Evolutionary conservation across 345 rosid species (phyloP).

Genomic region (Atalantia buxifolia): DNA sequence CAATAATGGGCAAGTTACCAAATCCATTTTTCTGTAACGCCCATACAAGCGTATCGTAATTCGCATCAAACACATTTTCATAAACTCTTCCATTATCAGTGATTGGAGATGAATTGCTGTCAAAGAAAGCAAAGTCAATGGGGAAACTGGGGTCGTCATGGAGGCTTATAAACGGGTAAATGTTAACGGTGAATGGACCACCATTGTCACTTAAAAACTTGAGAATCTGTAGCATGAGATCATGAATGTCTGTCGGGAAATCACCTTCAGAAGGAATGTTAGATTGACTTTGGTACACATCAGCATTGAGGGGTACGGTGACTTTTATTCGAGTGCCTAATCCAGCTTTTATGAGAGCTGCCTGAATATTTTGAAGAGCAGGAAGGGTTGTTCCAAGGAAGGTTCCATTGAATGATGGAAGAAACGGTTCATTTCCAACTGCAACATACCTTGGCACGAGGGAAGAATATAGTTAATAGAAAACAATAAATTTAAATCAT

Average conservation of each 20-base stretch:
- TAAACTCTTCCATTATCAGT: conserved; percentile 54
- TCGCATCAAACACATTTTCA: conserved; percentile 61
- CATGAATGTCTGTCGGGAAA: conserved; percentile 52
- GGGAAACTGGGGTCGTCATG: conserved; percentile 58
- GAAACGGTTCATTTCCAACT: conserved; percentile 71
- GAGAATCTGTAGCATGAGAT: conserved; percentile 47
- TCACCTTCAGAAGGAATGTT: conserved; percentile 54
- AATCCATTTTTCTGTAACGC: conserved; percentile 64
- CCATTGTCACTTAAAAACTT: conserved; percentile 52
- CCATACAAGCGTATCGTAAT: conserved; percentile 57
- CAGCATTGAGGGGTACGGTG: conserved; percentile 64
- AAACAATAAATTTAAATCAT: not conserved
- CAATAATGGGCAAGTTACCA: conserved; percentile 42
- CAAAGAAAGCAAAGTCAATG: conserved; percentile 60
- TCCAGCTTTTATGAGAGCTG: conserved; percentile 67
- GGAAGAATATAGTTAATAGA: not conserved
- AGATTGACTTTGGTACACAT: conserved; percentile 45
- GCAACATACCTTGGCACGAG: conserved; percentile 48
- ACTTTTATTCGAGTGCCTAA: conserved; percentile 50
- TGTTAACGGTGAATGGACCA: conserved; percentile 54
- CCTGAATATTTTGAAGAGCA: conserved; percentile 62
- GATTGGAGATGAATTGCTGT: conserved; percentile 36
- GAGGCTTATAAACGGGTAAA: conserved; percentile 73
- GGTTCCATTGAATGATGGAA: conserved; percentile 46
- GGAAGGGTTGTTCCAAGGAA: conserved; percentile 47